Evolutionary conservation across 192 early-diverging fungal species (phyloP).

Genomic region (Backusella mclennaniae): DNA sequence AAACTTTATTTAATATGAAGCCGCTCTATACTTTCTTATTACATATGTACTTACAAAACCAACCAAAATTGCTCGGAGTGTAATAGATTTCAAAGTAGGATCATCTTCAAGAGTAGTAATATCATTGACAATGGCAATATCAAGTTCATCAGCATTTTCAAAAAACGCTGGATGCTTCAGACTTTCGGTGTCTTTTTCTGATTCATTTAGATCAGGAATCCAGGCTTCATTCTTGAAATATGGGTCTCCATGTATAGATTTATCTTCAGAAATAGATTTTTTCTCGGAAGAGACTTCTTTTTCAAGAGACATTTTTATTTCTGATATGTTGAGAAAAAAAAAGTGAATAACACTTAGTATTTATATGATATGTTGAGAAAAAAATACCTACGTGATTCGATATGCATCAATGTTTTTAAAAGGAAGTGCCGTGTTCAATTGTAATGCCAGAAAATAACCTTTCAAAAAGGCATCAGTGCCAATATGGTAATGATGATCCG

Average conservation of each 20-base stretch:
- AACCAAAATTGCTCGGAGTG: slow-evolving; percentile 63
- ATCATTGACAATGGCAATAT: slow-evolving; percentile 19
- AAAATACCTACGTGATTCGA: neutral
- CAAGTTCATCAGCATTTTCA: slow-evolving; percentile 17
- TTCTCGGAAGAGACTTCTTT: neutral
- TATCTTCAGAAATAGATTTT: neutral
- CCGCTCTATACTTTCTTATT: neutral
- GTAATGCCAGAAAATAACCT: neutral
- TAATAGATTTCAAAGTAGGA: slow-evolving; percentile 55
- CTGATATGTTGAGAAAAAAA: neutral
- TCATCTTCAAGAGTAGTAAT: slow-evolving; percentile 47
- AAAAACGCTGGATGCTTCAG: neutral
- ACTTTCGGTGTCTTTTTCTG: neutral
- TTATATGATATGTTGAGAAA: neutral
- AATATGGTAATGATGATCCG: neutral
- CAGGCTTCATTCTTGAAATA: neutral
- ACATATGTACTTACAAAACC: slow-evolving; percentile 43
- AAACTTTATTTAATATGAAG: neutral
- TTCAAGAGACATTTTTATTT: neutral
- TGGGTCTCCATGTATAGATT: neutral
- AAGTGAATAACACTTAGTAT: neutral
- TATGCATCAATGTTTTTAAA: neutral
- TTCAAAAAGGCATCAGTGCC: neutral
- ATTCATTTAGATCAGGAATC: neutral
- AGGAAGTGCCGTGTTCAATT: neutral